Conservation (phyloP, 768 basidiomycete genomes). For the Daedaleopsis nitida region DNA sequence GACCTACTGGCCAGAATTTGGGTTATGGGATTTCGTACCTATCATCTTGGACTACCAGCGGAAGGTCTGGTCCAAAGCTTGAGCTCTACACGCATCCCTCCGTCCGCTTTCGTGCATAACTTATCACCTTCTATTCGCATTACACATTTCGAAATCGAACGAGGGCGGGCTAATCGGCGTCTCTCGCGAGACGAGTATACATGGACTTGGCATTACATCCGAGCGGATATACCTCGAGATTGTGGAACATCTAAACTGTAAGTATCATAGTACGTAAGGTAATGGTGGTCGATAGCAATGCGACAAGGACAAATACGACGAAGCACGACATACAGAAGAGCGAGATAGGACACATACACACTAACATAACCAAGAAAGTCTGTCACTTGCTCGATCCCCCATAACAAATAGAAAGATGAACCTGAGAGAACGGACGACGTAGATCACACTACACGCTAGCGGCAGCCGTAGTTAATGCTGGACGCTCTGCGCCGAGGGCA, state of each 20-base stretch:
- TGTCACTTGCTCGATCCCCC: no score
- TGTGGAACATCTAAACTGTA: background rate
- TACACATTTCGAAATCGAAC: no score
- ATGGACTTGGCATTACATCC: background rate
- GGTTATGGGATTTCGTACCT: conserved; percentile 82
- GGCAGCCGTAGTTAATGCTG: background rate
- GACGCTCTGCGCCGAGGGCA: conserved; percentile 11
- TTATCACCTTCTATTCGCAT: conserved; percentile 7
- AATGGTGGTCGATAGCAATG: background rate
- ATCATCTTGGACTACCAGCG: conserved; percentile 88
- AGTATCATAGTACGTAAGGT: background rate
- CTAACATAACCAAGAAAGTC: no score
- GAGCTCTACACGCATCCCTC: background rate
- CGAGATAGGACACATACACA: background rate
- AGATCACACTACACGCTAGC: no score
- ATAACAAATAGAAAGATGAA: no score
- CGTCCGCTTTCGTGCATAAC: conserved; percentile 3
- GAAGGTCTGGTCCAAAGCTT: conserved; percentile 52
- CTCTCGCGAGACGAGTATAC: no score
- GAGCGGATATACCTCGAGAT: background rate
- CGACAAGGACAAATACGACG: background rate
- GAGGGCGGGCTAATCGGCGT: no score
- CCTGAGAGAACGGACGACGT: no score
- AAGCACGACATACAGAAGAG: background rate
- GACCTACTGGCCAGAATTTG: conserved; percentile 93